Conservation (phyloP, 2,329 filamentous ascomycete species). For the Cladosporium sp. region DNA sequence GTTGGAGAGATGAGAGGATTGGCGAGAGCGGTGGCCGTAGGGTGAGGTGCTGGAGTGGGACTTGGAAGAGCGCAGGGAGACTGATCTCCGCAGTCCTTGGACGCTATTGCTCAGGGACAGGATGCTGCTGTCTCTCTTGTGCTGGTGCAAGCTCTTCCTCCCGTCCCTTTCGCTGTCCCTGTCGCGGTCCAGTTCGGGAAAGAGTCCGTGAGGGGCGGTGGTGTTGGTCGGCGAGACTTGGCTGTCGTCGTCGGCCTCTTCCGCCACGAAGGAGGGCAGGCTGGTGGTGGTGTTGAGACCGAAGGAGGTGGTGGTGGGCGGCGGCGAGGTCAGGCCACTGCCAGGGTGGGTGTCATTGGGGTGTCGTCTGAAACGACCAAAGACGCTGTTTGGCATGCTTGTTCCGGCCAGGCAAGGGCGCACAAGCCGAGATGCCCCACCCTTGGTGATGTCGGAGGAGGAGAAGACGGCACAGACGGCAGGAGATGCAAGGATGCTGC, state of each 20-base stretch:
- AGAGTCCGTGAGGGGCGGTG: conserved; percentile 3
- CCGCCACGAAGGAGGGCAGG: conserved; percentile 3
- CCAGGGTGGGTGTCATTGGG: background rate
- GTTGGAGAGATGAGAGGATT: conserved; percentile 35
- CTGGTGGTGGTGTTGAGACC: conserved; percentile 11
- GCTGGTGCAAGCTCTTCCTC: conserved; percentile 16
- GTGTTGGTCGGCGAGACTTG: background rate
- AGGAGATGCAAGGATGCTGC: conserved; percentile 9
- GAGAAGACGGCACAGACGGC: background rate
- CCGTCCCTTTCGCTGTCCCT: background rate
- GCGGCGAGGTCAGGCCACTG: conserved; percentile 5
- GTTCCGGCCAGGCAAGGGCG: background rate
- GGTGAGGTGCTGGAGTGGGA: conserved; percentile 29
- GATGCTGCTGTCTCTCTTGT: conserved; percentile 30
- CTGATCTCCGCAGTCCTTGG: conserved; percentile 40
- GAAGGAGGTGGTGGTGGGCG: background rate
- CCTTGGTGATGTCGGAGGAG: background rate
- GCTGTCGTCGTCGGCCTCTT: background rate
- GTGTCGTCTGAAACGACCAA: conserved; percentile 19
- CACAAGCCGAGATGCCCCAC: conserved; percentile 6
- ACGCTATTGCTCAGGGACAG: conserved; percentile 28
- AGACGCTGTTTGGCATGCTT: conserved; percentile 16
- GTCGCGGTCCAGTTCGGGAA: conserved; percentile 10
- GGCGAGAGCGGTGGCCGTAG: conserved; percentile 27
- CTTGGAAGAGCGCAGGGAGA: conserved; percentile 43